Conservation (phyloP, 345 rosid genomes). For the Eutrema japonicum region DNA sequence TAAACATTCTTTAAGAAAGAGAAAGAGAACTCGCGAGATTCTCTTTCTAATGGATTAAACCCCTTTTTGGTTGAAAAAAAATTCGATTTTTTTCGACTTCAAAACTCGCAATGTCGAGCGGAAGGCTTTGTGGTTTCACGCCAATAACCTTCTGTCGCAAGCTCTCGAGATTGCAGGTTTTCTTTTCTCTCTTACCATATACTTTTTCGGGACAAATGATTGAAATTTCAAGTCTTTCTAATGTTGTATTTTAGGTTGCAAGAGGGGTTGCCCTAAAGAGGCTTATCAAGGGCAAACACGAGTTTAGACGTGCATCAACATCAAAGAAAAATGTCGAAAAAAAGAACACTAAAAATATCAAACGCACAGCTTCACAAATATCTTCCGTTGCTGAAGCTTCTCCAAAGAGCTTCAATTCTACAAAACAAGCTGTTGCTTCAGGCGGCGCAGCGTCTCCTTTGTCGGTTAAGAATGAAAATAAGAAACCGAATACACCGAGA, state of each 20-base stretch:
- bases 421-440: constrained; percentile 35
- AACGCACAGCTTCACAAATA: constrained; percentile 27
- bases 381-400: constrained; percentile 27
- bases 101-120: constrained; percentile 47
- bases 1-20: constrained; percentile 31
- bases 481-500: constrained; percentile 29
- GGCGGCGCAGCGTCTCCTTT: constrained; percentile 26
- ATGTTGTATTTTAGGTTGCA: constrained; percentile 18
- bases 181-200: background rate
- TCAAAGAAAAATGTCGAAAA: constrained; percentile 33
- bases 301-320: constrained; percentile 23
- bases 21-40: background rate
- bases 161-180: constrained; percentile 54
- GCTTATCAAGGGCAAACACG: constrained; percentile 37
- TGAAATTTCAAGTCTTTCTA: background rate
- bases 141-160: constrained; percentile 53
- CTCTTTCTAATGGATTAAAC: constrained; percentile 40
- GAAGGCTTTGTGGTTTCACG: constrained; percentile 51
- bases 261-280: constrained; percentile 36
- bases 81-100: constrained; percentile 26
- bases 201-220: background rate
- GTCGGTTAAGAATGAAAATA: constrained; percentile 25
- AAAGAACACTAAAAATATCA: constrained; percentile 26
- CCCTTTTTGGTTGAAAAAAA: background rate
- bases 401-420: constrained; percentile 36